Base-by-base conservation (phyloP, 2,329 filamentous ascomycete genomes). In the Metarhizium guizhouense region DNA sequence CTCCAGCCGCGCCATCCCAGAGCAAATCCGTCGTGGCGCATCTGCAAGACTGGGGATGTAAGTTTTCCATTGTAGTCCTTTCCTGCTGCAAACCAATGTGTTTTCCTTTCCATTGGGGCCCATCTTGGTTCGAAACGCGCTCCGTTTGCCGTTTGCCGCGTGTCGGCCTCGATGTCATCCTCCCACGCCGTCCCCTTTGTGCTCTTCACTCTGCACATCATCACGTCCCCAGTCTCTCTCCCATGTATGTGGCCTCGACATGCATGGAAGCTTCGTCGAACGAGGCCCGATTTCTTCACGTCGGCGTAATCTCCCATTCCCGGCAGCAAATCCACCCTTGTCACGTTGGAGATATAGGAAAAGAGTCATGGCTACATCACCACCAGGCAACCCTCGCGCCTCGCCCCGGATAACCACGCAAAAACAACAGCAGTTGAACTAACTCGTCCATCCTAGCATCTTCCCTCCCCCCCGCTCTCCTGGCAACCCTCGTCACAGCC, bases 401-500 rank as follows among this genome's bases (percentile, higher is more conserved):
- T 34, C 10, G 32, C 10, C 10, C 32, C 10, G 32, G 6, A 7
- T 7, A 34, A 34, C 6, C 32, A 34, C 40, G 42, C 10, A 25
- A 25, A 25, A 2, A 2, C 42, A 45, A 20, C 16, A 20, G 11
- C 16, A 6, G 42, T 10, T 16, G 3, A 18, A 18, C 42, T 11
- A 45, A 45, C 42, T 42, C 40, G 40, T 14, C 18, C 4, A 7
- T 6, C n/a, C 14, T 40, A 84, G 81, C 75, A 54, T 78, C 75
- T 48, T 76, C 80, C 51, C 67, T 84, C 40, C 76, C 81, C 1
- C 74, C 80, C 13, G 77, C 79, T 56, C 74, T 77, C 48, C 74
- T 84, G 25, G 80, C 79, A 45, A 82, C 80, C 49, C 74, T 84
- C 45, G 72, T 83, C 57, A 75, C 78, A 11, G 74, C 80, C 40